Evolutionary conservation across 2,329 filamentous ascomycete species (phyloP).

Genomic region (Colletotrichum musicola): DNA sequence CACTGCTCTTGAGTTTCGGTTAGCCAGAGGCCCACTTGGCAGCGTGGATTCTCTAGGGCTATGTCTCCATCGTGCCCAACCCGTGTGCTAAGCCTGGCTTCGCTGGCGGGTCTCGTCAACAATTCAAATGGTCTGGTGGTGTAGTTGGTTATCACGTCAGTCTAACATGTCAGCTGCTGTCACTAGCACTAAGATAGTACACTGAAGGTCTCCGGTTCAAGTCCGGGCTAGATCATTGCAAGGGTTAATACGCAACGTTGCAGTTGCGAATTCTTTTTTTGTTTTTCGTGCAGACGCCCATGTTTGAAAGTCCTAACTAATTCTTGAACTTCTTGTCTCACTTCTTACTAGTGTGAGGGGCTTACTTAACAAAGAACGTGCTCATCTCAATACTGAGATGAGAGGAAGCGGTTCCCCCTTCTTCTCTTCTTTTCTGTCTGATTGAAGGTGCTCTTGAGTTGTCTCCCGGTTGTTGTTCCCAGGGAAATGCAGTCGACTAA

Average conservation of each 20-base stretch:
- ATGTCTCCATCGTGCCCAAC: not conserved
- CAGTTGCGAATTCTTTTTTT: constrained; percentile 22
- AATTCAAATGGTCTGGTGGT: constrained; percentile 42
- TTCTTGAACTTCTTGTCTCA: constrained; percentile 2
- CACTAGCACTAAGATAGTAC: not conserved
- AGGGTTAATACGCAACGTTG: constrained; percentile 4
- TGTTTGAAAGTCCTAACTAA: not conserved
- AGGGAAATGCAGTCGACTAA: not conserved
- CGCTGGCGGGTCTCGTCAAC: not conserved
- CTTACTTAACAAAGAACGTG: not conserved
- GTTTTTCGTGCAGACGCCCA: constrained; percentile 9
- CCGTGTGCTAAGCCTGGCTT: constrained; percentile 3
- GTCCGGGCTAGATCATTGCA: constrained; percentile 31
- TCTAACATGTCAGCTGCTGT: constrained; percentile 50
- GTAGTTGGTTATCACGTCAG: constrained; percentile 63
- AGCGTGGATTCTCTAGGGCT: no score
- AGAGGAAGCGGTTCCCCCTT: no score
- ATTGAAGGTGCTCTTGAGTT: not conserved
- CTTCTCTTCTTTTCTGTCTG: no score
- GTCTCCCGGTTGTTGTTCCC: constrained; percentile 10
- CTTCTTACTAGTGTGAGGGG: not conserved
- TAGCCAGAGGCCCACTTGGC: no score
- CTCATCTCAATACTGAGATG: constrained; percentile 5
- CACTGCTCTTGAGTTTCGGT: no score
- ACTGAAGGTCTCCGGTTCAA: constrained; percentile 38